Base-by-base conservation (phyloP, 2,329 filamentous ascomycete species). In the Alternaria gansuensis region DNA sequence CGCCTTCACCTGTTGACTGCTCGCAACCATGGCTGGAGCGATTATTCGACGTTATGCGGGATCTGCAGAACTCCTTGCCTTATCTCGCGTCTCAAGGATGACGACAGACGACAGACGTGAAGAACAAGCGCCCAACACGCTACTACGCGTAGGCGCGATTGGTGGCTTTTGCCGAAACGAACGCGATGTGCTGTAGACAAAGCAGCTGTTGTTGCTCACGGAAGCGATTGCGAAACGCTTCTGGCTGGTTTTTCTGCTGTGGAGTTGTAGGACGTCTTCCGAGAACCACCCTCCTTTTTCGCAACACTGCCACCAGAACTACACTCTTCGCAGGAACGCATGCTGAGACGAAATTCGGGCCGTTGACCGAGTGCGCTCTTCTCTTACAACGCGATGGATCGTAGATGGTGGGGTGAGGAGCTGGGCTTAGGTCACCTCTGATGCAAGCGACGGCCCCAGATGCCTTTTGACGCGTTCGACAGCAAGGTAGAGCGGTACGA, bases 61-160 rank as follows among this genome's bases (percentile, higher is more conserved):
- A 68, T 61, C 70, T 71, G 70, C 70, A 69, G 52, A 64, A 67
- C 50, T 73, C 70, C 70, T 72, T 53, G 33, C 24, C 54, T 71
- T 70, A 71, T 69, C 65, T 70, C 64, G 55, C 53, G 28, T 44
- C 46, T 58, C 45, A 51, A 62, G 65, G 52, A 69, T 70, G 69
- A 72, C 65, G 71, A 71, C 57, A 59, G 69, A 72, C 65, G 71
- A 71, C 57, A 59, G 40, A 39, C n/a, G 28, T 44, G 39, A 45
- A 29, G 53, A 60, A 54, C 52, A 54, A 52, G 54, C 36, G 34
- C 26, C 34, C 28, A 41, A 44, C 60, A 50, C 57, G 55, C 33
- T 49, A 31, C 53, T 56, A 49, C 61, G 65, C 60, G 36, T 40
- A 48, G 63, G 71, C 67, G 57, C 66, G 36, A 49, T 49, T 54